Evolutionary conservation across 2,329 filamentous ascomycete species (phyloP), one percentile per base, ranked within the genome.

Genomic region (Trichoderma atrobrunneum): DNA sequence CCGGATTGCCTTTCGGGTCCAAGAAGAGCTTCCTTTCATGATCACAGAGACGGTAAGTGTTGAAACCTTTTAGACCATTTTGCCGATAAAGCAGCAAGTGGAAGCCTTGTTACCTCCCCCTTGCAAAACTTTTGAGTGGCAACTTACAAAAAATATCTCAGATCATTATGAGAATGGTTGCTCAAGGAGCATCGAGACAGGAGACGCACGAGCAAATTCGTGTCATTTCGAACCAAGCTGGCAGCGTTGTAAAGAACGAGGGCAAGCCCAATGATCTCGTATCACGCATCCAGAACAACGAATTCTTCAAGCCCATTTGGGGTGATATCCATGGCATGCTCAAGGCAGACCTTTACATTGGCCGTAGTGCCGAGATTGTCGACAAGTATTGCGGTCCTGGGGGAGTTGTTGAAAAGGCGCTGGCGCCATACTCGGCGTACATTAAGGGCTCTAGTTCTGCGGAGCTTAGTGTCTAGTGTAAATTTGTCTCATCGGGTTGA

Each of bases 21-120:
- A 90, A 76, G 87, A 90, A 74, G 93, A 70, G 82, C 88, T 98
- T 16, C 95, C 95, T 1, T 97, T 97, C 83, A 97, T 95, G 92
- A 87, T 90, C 7, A 94, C 91, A 10, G 79, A 77, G 71, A 73
- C 74, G 43, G 54, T 57, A 30, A 28, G 54, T 14, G 54, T 28
- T 8, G 8, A 28, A 39, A 18, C 26, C 11, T 57, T 28, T 28
- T 34, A 14, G 14, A 34, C 34, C 34, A 6, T 34, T 14, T 12
- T 34, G 5, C 34, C 34, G 34, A 34, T 34, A 34, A 34, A 34
- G 34, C 34, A 34, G 1, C 5, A 34, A 34, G 12, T 6, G 34
- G 34, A 34, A 34, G 34, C 5, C 54, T 28, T 28, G 26, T 8
- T 28, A 28, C 16, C 54, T 28, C 21, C 26, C 26, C 24, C 24